phyloP scores from a whole-genome alignment of 805 yeast genomes.

The Saccharomycopsis microspora region DNA sequence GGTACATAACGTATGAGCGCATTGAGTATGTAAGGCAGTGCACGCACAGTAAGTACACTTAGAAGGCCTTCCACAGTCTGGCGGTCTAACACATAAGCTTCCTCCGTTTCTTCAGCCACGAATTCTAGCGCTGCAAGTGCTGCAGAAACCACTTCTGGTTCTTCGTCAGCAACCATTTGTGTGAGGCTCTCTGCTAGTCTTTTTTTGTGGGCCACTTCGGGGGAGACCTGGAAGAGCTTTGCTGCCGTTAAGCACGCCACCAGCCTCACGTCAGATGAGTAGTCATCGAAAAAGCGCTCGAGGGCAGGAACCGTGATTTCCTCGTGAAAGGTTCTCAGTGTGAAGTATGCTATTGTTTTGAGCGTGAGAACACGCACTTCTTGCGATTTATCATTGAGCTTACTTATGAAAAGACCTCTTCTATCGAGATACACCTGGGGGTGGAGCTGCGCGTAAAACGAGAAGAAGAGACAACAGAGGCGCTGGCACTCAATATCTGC shows the following conservation, averaged over 20 bases:
- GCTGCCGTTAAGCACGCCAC: constrained; percentile 63
- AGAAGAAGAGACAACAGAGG: constrained; percentile 57
- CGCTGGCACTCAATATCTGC: constrained; percentile 62
- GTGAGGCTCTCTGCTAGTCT: constrained; percentile 39
- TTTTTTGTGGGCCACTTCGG: constrained; percentile 30
- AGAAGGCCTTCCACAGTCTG: neutral
- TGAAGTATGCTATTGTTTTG: constrained; percentile 46
- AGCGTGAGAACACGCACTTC: constrained; percentile 31
- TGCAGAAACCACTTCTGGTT: constrained; percentile 54
- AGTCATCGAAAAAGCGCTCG: constrained; percentile 24
- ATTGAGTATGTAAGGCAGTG: constrained; percentile 54
- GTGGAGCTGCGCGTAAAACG: constrained; percentile 46
- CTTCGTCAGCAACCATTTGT: constrained; percentile 41
- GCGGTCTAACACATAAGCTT: neutral
- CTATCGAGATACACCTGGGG: constrained; percentile 47
- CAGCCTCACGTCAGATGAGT: constrained; percentile 54
- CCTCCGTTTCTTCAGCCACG: constrained; percentile 42
- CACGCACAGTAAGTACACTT: constrained; percentile 48
- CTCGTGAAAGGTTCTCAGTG: constrained; percentile 33
- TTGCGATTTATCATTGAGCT: constrained; percentile 28
- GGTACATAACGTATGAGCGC: constrained; percentile 64
- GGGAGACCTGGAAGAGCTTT: constrained; percentile 47
- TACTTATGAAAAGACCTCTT: constrained; percentile 42
- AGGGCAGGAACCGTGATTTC: constrained; percentile 26
- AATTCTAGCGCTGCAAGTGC: constrained; percentile 58